Conservation (phyloP, 2,329 filamentous ascomycete genomes). For the Aureobasidium sp. region DNA sequence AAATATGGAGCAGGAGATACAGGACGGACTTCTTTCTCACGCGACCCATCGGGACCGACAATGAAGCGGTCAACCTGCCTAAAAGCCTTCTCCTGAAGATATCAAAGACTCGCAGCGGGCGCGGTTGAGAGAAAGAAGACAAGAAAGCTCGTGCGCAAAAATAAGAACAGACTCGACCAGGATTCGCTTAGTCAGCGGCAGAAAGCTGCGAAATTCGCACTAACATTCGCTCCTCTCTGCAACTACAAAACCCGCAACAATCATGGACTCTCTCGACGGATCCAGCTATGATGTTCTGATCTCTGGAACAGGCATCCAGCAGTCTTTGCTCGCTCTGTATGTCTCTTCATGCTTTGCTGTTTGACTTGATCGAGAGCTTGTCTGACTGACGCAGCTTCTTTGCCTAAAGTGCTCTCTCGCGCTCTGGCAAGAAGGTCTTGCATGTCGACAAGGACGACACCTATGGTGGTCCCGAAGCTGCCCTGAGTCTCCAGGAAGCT, state of each 20-base stretch:
- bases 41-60: constrained; percentile 30
- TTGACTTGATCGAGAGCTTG: constrained; percentile 27
- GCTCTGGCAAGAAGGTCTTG: constrained; percentile 82
- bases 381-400: constrained; percentile 62
- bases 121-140: constrained; percentile 18
- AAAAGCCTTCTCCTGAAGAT: constrained; percentile 1
- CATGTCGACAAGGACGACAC: constrained; percentile 82
- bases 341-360: constrained; percentile 19
- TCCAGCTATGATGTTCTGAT: constrained; percentile 46
- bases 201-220: not conserved
- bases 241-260: not conserved
- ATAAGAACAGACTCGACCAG: not conserved
- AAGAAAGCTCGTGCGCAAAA: not conserved
- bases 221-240: constrained; percentile 4
- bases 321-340: constrained; percentile 47
- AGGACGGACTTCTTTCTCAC: constrained; percentile 37
- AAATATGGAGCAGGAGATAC: constrained; percentile 43
- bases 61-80: constrained; percentile 31
- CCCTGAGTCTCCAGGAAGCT: constrained; percentile 73
- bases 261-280: constrained; percentile 42
- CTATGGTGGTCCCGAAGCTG: constrained; percentile 81
- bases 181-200: constrained; percentile 8
- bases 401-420: constrained; percentile 71
- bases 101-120: constrained; percentile 25
- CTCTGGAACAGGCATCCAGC: constrained; percentile 42